phyloP scores from a whole-genome alignment of 2,329 filamentous ascomycete genomes.

The Rugonectria rugulosa region DNA sequence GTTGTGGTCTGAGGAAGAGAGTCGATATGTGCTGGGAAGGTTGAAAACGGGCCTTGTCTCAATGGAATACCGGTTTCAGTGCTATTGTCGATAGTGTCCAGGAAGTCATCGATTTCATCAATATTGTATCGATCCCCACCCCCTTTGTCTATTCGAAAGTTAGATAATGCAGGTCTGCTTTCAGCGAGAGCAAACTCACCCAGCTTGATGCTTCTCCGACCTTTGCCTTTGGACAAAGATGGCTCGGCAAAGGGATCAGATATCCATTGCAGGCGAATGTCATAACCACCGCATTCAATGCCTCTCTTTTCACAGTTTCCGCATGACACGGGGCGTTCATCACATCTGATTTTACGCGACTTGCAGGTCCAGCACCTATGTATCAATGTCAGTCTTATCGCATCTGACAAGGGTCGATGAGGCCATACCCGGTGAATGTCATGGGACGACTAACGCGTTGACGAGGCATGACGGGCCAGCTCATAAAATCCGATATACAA shows the following conservation, averaged over 20 bases:
- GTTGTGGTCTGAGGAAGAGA: neutral
- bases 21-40: neutral
- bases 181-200: neutral
- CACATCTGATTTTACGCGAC: constrained; percentile 22
- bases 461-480: neutral
- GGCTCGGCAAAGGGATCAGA: constrained; percentile 12
- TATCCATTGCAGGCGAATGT: constrained; percentile 19
- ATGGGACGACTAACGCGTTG: constrained; percentile 6
- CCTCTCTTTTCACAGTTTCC: constrained; percentile 23
- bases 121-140: constrained; percentile 7
- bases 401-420: neutral
- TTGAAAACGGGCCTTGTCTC: constrained; percentile 15
- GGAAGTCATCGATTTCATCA: constrained; percentile 16
- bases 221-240: constrained; percentile 1
- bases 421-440: constrained; percentile 11
- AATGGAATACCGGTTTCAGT: neutral
- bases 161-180: neutral
- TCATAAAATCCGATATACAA: neutral
- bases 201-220: constrained; percentile 18
- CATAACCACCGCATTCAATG: constrained; percentile 17
- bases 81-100: constrained; percentile 13
- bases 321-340: constrained; percentile 17
- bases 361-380: constrained; percentile 28
- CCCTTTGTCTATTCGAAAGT: neutral
- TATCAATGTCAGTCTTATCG: neutral